Evolutionary conservation across 352 stramenopile species (phyloP).

Genomic region (Globisporangium middletonii): DNA sequence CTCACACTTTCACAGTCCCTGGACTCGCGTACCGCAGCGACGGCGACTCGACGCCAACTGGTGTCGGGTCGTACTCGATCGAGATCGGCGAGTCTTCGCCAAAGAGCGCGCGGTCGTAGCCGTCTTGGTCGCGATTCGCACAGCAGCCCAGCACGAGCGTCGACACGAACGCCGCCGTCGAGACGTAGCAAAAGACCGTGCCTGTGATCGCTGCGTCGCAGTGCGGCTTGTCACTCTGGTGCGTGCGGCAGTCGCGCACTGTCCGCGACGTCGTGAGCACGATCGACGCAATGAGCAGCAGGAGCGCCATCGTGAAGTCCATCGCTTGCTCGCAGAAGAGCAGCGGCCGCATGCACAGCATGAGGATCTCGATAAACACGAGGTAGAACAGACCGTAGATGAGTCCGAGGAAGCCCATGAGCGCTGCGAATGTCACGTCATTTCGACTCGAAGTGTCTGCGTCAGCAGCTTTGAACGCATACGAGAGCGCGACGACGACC

Average conservation of each 20-base stretch:
- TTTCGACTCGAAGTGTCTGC: background rate
- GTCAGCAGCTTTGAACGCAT: conserved; percentile 6
- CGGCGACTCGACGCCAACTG: conserved; percentile 3
- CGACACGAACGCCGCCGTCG: conserved; percentile 2
- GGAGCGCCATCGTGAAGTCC: conserved; percentile 10
- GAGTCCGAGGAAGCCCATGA: conserved; percentile 15
- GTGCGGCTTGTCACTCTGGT: conserved; percentile 4
- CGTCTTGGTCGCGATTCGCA: conserved; percentile 3
- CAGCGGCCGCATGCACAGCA: conserved; percentile 12
- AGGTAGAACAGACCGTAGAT: conserved; percentile 15
- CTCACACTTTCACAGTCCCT: conserved; percentile 6
- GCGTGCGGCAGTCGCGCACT: conserved; percentile 4
- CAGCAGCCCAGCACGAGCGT: conserved; percentile 11
- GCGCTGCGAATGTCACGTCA: conserved; percentile 9
- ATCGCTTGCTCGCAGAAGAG: conserved; percentile 15
- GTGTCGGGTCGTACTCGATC: conserved; percentile 13
- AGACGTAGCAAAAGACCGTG: conserved; percentile 8
- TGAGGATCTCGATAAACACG: conserved; percentile 13
- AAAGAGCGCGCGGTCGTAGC: conserved; percentile 11
- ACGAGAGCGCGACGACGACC: conserved; percentile 10
- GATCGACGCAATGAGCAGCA: conserved; percentile 13
- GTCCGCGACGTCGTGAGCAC: conserved; percentile 8
- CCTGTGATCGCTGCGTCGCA: conserved; percentile 5
- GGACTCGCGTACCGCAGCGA: background rate
- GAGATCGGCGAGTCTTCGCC: conserved; percentile 12